Conservation (phyloP, 257 asterid genomes). For the Petrea volubilis region DNA sequence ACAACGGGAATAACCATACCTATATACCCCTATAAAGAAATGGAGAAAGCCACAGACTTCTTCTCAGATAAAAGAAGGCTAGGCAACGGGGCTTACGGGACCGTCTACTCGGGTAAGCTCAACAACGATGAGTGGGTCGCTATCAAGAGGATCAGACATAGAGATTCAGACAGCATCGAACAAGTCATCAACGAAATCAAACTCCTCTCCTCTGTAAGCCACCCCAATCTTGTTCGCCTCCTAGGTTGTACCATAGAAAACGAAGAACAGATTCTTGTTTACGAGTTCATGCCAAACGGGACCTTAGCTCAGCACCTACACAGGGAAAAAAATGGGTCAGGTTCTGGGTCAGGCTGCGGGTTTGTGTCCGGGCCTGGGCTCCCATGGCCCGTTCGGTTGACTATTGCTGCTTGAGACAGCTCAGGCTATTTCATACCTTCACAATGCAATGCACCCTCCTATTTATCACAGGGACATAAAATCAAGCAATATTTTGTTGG, state of each 20-base stretch:
- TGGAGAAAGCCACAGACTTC: slow-evolving; percentile 68
- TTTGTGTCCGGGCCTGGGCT: slow-evolving; percentile 15
- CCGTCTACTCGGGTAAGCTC: slow-evolving; percentile 68
- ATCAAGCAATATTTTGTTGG: slow-evolving; percentile 74
- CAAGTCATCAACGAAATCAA: slow-evolving; percentile 80
- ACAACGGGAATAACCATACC: slow-evolving; percentile 74
- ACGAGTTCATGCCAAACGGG: slow-evolving; percentile 88
- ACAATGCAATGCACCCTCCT: slow-evolving; percentile 69
- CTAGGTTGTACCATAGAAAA: slow-evolving; percentile 71
- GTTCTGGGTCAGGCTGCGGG: slow-evolving; percentile 12
- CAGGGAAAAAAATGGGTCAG: slow-evolving; percentile 42
- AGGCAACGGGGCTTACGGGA: slow-evolving; percentile 81
- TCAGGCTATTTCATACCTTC: slow-evolving; percentile 72
- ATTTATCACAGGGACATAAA: slow-evolving; percentile 78
- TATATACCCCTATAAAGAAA: slow-evolving; percentile 54
- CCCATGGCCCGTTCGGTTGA: slow-evolving; percentile 66
- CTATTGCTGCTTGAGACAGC: slow-evolving; percentile 75
- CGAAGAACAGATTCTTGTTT: slow-evolving; percentile 74
- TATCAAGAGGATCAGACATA: slow-evolving; percentile 53
- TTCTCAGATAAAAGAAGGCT: slow-evolving; percentile 72
- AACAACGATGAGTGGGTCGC: slow-evolving; percentile 71
- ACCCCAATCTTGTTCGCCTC: slow-evolving; percentile 77
- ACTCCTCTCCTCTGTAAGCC: slow-evolving; percentile 73
- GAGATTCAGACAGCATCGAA: slow-evolving; percentile 49
- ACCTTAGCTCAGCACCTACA: slow-evolving; percentile 73